A percentile compares a stretch with the other conserved stretches of the same genome.
phyloP scores from a whole-genome alignment of 1,284 basidiomycete species.

The Tilletia walkeri region DNA sequence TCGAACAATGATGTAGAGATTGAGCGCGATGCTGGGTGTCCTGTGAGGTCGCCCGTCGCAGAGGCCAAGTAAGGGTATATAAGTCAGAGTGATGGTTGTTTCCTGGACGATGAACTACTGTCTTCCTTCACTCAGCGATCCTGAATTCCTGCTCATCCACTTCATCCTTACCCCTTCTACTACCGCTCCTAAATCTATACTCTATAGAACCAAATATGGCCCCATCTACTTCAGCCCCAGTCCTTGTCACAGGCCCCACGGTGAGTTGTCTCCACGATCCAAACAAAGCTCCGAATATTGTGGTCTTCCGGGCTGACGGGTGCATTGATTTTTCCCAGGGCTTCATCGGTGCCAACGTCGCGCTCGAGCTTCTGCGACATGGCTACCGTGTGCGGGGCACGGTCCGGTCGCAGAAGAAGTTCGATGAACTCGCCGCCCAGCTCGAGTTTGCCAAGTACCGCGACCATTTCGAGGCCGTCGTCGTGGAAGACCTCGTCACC shows the following conservation, averaged over 20 bases:
- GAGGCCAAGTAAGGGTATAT: too few species aligned
- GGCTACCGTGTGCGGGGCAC: constrained; percentile 62
- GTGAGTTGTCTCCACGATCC: neutral
- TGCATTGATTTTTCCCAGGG: constrained; percentile 30
- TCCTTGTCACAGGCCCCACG: constrained; percentile 10
- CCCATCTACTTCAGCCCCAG: neutral
- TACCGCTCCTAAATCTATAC: too few species aligned
- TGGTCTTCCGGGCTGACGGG: too few species aligned
- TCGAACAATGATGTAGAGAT: too few species aligned
- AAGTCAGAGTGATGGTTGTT: too few species aligned
- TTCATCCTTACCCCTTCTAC: too few species aligned
- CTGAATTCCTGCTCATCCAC: too few species aligned
- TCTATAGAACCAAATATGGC: neutral
- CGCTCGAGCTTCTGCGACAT: constrained; percentile 59
- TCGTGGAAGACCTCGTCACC: constrained; percentile 64
- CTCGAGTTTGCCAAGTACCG: constrained; percentile 60
- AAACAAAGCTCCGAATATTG: too few species aligned
- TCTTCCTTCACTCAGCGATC: too few species aligned
- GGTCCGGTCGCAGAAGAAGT: constrained; percentile 63
- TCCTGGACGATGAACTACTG: too few species aligned
- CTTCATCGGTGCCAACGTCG: constrained; percentile 56
- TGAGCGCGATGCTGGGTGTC: too few species aligned
- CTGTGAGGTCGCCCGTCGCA: too few species aligned
- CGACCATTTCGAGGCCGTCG: constrained; percentile 61
- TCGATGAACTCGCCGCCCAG: constrained; percentile 58